Percentiles rank a stretch among this genome's conserved stretches.
These are phyloP conservation scores for Globisporangium spinosum DNA, from an alignment of 352 stramenopile species.

Conservation along the genomic window DNA sequence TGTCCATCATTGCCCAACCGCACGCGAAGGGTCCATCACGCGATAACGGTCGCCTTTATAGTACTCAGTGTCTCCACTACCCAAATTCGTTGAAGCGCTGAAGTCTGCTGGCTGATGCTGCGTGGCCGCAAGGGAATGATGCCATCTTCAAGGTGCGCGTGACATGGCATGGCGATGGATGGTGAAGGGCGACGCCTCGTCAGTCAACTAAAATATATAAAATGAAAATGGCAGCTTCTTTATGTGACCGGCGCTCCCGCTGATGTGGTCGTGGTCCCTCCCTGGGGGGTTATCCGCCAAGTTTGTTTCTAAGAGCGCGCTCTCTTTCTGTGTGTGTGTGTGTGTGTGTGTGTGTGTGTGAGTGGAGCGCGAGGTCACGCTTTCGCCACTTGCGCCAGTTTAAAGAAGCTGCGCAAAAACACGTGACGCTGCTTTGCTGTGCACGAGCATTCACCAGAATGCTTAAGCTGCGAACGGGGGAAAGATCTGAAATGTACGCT, in stretches of 20 bases:
- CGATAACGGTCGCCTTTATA: neutral
- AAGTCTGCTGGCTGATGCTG: neutral
- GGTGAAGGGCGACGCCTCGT: no score
- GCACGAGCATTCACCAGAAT: neutral
- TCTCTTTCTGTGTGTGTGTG: neutral
- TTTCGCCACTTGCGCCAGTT: neutral
- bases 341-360: no score
- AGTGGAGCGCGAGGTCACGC: no score
- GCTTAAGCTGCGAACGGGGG: neutral
- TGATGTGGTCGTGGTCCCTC: no score
- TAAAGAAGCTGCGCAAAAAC: neutral
- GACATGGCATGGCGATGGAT: no score
- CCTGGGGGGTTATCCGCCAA: no score
- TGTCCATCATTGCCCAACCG: neutral
- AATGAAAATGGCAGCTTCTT: no score
- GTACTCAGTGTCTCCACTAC: neutral
- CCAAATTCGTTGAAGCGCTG: neutral
- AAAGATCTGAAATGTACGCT: neutral
- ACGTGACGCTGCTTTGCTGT: neutral
- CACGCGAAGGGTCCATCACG: neutral
- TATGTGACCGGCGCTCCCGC: no score
- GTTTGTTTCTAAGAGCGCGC: neutral
- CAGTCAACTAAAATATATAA: no score
- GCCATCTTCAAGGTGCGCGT: neutral
- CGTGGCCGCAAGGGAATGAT: neutral